Evolutionary conservation across 2,329 filamentous ascomycete genomes (phyloP).

Genomic region (Alternaria tenuissima): DNA sequence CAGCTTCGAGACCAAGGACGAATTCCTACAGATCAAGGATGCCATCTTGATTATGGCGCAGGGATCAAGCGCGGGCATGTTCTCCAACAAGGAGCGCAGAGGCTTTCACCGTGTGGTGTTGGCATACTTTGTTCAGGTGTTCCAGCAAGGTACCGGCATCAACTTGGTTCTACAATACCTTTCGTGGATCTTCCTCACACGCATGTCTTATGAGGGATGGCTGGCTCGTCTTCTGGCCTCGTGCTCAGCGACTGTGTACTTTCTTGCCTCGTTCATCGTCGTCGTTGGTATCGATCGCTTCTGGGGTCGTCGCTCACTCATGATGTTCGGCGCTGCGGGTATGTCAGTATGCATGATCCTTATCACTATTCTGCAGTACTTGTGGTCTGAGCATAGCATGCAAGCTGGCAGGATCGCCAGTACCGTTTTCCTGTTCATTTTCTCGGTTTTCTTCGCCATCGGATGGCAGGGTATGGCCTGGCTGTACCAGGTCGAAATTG

Average conservation of each 20-base stretch:
- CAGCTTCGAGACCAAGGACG: constrained; percentile 42
- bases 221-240: constrained; percentile 53
- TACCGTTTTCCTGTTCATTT: constrained; percentile 81
- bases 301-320: constrained; percentile 45
- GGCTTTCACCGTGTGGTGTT: constrained; percentile 54
- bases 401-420: constrained; percentile 46
- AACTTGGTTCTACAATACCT: constrained; percentile 50
- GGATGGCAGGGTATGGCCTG: constrained; percentile 81
- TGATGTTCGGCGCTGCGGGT: constrained; percentile 48
- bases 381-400: constrained; percentile 30
- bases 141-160: constrained; percentile 53
- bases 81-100: constrained; percentile 48
- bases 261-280: constrained; percentile 48
- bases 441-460: constrained; percentile 88
- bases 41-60: constrained; percentile 43
- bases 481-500: constrained; percentile 74
- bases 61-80: constrained; percentile 32
- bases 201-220: constrained; percentile 58
- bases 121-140: constrained; percentile 54
- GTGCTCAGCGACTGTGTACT: constrained; percentile 50
- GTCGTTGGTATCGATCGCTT: constrained; percentile 50
- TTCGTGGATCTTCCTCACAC: constrained; percentile 60
- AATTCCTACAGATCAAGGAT: constrained; percentile 53
- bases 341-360: constrained; percentile 47
- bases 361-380: constrained; percentile 37